phyloP scores from a whole-genome alignment of 345 rosid genomes.

The Populus euphratica region DNA sequence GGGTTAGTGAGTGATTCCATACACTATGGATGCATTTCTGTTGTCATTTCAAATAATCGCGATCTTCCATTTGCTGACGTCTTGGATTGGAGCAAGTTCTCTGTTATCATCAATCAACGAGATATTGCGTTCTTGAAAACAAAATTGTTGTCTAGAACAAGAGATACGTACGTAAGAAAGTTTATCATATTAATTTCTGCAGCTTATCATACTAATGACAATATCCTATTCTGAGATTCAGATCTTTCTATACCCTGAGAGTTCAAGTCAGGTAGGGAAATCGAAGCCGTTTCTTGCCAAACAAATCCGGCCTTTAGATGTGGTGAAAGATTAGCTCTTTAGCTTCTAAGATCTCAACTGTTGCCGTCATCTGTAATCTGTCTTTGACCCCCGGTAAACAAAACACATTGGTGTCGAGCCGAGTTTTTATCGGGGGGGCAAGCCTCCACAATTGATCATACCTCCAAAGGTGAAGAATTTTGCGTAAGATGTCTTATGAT shows the following conservation, averaged over 20 bases:
- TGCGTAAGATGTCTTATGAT: no score
- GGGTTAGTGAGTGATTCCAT: constrained; percentile 47
- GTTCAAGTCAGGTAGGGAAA: no score
- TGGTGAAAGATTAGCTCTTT: neutral
- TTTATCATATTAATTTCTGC: constrained; percentile 25
- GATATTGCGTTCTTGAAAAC: constrained; percentile 29
- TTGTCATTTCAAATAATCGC: constrained; percentile 40
- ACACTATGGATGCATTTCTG: constrained; percentile 41
- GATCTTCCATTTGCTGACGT: constrained; percentile 45
- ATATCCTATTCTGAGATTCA: neutral
- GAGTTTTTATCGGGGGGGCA: no score
- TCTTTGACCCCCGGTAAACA: neutral
- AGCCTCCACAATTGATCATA: no score
- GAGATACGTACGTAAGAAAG: constrained; percentile 24
- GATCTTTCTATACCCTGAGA: no score
- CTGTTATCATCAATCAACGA: constrained; percentile 29
- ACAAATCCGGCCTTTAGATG: neutral
- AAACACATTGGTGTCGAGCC: no score
- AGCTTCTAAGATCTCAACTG: neutral
- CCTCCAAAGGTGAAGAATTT: neutral
- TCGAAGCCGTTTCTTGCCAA: neutral
- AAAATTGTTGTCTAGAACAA: constrained; percentile 24
- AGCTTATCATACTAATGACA: neutral
- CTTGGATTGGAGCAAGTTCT: constrained; percentile 46
- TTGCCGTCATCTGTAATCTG: neutral